These are phyloP conservation scores for Tolypocladium cylindrosporum DNA, from an alignment of 2,329 filamentous ascomycete genomes.

Conservation along the genomic window DNA sequence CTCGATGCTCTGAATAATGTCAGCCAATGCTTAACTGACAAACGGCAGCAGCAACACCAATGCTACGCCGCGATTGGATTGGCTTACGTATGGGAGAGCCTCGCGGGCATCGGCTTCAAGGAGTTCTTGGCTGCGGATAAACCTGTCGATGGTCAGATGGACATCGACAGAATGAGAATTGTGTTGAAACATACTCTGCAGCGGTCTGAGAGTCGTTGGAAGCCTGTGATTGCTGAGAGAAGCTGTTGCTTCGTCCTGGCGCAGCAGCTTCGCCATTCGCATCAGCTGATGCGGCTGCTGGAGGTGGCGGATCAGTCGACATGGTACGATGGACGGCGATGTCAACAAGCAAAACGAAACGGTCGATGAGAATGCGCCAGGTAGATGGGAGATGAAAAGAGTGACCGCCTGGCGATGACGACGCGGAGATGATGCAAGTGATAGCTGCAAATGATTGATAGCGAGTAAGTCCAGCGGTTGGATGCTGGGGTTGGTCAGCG, in stretches of 20 bases:
- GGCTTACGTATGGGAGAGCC: slow-evolving; percentile 73
- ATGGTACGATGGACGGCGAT: slow-evolving; percentile 8
- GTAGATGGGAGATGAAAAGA: neutral
- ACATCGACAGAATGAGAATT: too few species aligned
- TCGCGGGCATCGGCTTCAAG: slow-evolving; percentile 94
- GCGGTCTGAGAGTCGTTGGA: slow-evolving; percentile 62
- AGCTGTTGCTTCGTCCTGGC: slow-evolving; percentile 42
- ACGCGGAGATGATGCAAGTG: neutral
- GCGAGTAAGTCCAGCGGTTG: neutral
- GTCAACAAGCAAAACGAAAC: neutral
- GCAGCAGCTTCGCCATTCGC: slow-evolving; percentile 11
- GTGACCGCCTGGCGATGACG: neutral
- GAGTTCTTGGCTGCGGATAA: slow-evolving; percentile 79
- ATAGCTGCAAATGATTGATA: neutral
- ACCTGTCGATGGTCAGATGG: slow-evolving; percentile 38
- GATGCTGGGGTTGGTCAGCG: neutral
- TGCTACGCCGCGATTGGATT: neutral
- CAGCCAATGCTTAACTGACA: slow-evolving; percentile 4
- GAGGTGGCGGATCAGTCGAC: slow-evolving; percentile 26
- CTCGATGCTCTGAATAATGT: slow-evolving; percentile 67
- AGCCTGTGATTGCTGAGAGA: slow-evolving; percentile 44
- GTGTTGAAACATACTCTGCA: slow-evolving; percentile 44
- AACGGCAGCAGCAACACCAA: neutral
- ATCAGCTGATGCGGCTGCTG: slow-evolving; percentile 12
- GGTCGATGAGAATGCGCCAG: neutral